Base-by-base conservation (phyloP, 495 filamentous ascomycete genomes). In the Staphylotrichum longicolle region DNA sequence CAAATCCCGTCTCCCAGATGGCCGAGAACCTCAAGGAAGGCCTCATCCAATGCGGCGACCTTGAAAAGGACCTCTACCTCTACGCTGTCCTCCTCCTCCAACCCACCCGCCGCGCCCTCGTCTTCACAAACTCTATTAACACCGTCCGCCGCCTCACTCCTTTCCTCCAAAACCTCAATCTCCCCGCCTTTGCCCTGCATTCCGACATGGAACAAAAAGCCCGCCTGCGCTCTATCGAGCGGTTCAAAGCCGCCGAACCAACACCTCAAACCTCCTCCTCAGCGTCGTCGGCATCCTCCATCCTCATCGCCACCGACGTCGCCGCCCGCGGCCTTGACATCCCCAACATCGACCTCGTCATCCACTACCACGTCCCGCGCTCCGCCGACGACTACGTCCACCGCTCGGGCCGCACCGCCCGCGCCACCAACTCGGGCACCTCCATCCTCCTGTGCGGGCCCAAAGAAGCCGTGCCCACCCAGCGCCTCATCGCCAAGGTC, bases 251-350 rank as follows among this genome's bases (percentile, higher is more conserved):
- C 27, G 75, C 84, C 47, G 37, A 39, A 27, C 20, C 20, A 64
- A 62, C 48, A 61, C 48, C 66, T 63, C 10, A 62, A 71, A 57
- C 33, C 14, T n/a, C 48, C 12, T 3, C 33, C 11, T 52, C 49
- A 9, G 12, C 33, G 5, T 9, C 50, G 14, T 20, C 53, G 0
- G 78, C 83, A 55, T 85, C 88, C 4, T 89, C 69, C 40, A 74
- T 97, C 55, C 84, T 98, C 3, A 82, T 98, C 10, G 93, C 95
- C 2, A 98, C 94, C 3, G 94, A 98, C 70, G 93, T 98, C 47
- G 95, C 94, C 1, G 93, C 95, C n/a, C 86, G 94, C 62, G 94
- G 94, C 69, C 85, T 98, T 54, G 94, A 98, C 75, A 96, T 98
- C 70, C 88, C 89, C 51, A 84, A 83, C 35, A 90, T 98, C 47